Conservation (phyloP, 2,329 filamentous ascomycete genomes). For the Colletotrichum sublineola region DNA sequence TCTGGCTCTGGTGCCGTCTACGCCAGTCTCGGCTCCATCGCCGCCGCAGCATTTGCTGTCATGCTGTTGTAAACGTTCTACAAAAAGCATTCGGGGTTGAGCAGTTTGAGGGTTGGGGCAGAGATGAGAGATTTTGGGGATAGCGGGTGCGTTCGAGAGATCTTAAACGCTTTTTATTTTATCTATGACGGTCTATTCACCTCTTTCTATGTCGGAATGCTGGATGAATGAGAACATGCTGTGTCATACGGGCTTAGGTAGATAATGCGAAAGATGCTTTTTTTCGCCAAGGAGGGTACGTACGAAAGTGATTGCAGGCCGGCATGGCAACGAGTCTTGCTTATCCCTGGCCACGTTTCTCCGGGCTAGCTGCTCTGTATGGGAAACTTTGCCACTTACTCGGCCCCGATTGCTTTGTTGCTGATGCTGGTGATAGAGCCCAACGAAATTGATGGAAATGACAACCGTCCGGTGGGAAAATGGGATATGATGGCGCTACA, state of each 20-base stretch:
- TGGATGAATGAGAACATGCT: conserved; percentile 17
- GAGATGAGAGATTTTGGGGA: not conserved
- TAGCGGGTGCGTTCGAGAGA: not conserved
- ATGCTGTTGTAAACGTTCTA: conserved; percentile 27
- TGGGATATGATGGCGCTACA: not conserved
- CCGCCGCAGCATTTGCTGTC: conserved; percentile 20
- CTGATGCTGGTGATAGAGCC: not conserved
- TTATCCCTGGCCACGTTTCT: not conserved
- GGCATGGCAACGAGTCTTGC: not conserved
- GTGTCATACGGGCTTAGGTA: conserved; percentile 37
- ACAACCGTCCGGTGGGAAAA: too few species aligned
- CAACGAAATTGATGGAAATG: too few species aligned
- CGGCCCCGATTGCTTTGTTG: not conserved
- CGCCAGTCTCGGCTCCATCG: conserved; percentile 28
- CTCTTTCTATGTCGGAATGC: conserved; percentile 7
- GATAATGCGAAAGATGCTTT: conserved; percentile 34
- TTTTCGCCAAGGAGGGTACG: not conserved
- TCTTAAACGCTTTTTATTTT: not conserved
- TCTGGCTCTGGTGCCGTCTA: conserved; percentile 9
- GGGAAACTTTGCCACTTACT: not conserved
- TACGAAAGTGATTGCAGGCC: too few species aligned
- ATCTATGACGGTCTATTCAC: conserved; percentile 23
- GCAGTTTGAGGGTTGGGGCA: conserved; percentile 12
- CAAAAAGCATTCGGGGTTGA: not conserved
- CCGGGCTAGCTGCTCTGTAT: not conserved